A percentile compares a stretch with the other conserved stretches of the same genome.
Conservation (phyloP, 768 basidiomycete species). For the Kwoniella sp. region DNA sequence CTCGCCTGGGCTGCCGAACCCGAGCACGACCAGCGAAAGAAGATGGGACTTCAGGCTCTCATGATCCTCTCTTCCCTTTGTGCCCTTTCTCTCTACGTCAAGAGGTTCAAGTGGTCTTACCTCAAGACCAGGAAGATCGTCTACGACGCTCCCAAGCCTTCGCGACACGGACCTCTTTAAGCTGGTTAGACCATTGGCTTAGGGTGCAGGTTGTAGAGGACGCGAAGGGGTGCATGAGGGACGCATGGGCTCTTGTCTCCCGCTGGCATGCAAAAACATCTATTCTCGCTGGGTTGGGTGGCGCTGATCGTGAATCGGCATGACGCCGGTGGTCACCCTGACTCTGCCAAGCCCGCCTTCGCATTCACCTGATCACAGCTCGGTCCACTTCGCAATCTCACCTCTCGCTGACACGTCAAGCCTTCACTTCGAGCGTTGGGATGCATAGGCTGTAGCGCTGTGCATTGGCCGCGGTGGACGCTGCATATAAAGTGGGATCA, state of each 20-base stretch:
- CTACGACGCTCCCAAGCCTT: conserved; percentile 46
- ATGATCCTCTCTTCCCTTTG: conserved; percentile 85
- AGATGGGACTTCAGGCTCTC: conserved; percentile 80
- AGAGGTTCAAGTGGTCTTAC: conserved; percentile 88
- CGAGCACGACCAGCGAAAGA: conserved; percentile 96
- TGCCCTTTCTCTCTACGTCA: conserved; percentile 76
- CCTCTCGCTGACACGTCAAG: neutral
- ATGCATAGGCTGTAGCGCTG: neutral
- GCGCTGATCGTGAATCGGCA: too few species aligned
- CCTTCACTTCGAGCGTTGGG: neutral
- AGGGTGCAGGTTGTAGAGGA: too few species aligned
- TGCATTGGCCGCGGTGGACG: neutral
- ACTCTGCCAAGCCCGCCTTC: too few species aligned
- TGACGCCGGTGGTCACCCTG: too few species aligned
- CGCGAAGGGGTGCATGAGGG: too few species aligned
- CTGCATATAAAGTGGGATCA: neutral
- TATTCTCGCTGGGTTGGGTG: too few species aligned
- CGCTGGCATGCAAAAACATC: too few species aligned
- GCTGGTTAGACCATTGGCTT: too few species aligned
- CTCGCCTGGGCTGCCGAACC: conserved; percentile 96
- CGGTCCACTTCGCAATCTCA: neutral
- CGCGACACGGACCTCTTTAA: conserved; percentile 19
- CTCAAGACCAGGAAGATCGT: conserved; percentile 89
- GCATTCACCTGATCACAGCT: too few species aligned
- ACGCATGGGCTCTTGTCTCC: too few species aligned